A percentile compares a stretch with the other conserved stretches of the same genome.
Conservation (phyloP, 163 green algal species). For the Chlorella variabilis region DNA sequence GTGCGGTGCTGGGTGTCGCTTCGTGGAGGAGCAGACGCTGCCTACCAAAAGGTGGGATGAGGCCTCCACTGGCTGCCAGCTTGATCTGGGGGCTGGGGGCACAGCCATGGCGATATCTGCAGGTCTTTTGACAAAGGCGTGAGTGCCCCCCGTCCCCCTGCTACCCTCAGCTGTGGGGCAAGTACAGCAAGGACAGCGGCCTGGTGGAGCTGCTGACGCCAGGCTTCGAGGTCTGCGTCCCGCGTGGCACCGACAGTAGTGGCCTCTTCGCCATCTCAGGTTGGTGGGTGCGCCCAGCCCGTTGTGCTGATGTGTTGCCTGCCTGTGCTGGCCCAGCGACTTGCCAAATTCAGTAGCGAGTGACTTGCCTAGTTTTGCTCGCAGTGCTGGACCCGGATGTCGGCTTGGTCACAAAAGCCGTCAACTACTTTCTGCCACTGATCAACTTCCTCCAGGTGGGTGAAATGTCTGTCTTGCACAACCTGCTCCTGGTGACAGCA, state of each 20-base stretch:
- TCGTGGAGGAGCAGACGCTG: constrained; percentile 7
- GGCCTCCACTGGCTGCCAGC: not conserved
- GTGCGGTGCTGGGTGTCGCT: constrained; percentile 40
- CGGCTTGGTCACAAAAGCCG: constrained; percentile 14
- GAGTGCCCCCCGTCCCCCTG: not conserved
- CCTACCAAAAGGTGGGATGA: constrained; percentile 27
- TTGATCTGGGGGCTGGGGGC: too few relatives aligned
- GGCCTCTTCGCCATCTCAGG: constrained; percentile 43
- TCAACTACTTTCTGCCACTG: constrained; percentile 64
- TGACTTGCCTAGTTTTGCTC: not conserved
- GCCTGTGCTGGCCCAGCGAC: not conserved
- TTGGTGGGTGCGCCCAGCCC: not conserved
- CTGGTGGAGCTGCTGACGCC: constrained; percentile 26
- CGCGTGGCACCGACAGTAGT: constrained; percentile 28
- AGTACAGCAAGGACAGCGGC: not conserved
- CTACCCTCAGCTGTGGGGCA: constrained; percentile 42
- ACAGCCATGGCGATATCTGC: too few relatives aligned
- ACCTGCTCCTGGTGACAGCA: too few relatives aligned
- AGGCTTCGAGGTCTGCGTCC: constrained; percentile 30
- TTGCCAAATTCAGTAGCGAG: too few relatives aligned
- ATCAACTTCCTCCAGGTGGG: constrained; percentile 49
- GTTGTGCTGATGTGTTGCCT: not conserved
- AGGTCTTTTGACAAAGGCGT: too few relatives aligned
- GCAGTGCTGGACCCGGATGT: constrained; percentile 46
- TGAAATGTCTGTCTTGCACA: not conserved